Evolutionary conservation across 257 asterid species (phyloP).

Genomic region (Dorcoceras hygrometricum): DNA sequence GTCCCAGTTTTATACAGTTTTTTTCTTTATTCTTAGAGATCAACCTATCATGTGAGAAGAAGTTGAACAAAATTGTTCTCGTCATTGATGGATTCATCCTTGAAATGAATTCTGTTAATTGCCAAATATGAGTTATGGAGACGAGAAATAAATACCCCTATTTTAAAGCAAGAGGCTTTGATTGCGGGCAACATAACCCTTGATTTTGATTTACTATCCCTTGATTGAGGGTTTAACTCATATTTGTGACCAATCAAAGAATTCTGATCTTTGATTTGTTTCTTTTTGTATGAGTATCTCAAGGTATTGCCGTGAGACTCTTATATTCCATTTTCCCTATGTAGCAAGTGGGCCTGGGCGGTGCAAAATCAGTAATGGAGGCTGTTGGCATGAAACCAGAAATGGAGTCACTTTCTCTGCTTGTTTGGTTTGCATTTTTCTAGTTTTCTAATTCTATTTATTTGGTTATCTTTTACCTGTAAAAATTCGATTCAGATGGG

Average conservation of each 20-base stretch:
- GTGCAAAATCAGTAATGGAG: background rate
- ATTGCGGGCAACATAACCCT: background rate
- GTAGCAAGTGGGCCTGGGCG: conserved; percentile 48
- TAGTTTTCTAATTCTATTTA: no score
- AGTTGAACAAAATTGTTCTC: background rate
- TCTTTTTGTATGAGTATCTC: conserved; percentile 2
- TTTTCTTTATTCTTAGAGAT: background rate
- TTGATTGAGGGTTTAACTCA: background rate
- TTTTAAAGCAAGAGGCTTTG: background rate
- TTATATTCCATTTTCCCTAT: conserved; percentile 11
- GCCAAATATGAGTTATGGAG: background rate
- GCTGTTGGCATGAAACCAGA: background rate
- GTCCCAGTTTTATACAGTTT: no score
- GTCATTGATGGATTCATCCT: background rate
- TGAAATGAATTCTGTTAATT: background rate
- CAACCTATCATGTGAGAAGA: background rate
- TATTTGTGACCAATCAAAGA: background rate
- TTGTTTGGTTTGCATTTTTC: background rate
- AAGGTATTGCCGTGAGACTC: background rate
- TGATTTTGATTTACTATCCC: no score
- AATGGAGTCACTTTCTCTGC: background rate
- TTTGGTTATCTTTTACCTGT: no score
- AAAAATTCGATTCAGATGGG: background rate
- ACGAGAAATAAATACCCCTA: no score
- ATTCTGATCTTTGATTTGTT: background rate